phyloP scores from a whole-genome alignment of 1,284 basidiomycete species.

The Ustilago trichophora region DNA sequence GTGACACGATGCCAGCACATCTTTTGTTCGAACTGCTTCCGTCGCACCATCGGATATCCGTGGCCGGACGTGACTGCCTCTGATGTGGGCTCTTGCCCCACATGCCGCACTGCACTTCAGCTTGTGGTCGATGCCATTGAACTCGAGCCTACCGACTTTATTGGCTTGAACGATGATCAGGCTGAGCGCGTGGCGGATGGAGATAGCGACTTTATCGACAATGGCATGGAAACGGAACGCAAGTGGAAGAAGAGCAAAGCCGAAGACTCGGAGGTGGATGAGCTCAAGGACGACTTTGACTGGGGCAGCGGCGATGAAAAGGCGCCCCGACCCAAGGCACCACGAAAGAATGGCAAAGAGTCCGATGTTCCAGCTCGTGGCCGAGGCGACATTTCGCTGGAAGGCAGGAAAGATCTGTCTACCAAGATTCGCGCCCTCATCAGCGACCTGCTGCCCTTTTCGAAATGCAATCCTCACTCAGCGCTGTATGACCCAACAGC shows the following conservation, averaged over 20 bases:
- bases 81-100: slow-evolving; percentile 71
- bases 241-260: slow-evolving; percentile 8
- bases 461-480: slow-evolving; percentile 58
- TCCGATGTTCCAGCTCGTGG: neutral
- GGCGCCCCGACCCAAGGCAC: slow-evolving; percentile 6
- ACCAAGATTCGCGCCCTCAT: slow-evolving; percentile 63
- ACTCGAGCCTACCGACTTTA: slow-evolving; percentile 46
- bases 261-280: slow-evolving; percentile 18
- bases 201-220: slow-evolving; percentile 18
- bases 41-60: slow-evolving; percentile 49
- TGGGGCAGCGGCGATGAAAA: slow-evolving; percentile 35
- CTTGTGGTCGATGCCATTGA: slow-evolving; percentile 52
- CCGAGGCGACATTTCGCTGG: slow-evolving; percentile 21
- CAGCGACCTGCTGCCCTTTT: slow-evolving; percentile 60
- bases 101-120: slow-evolving; percentile 71
- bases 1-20: slow-evolving; percentile 93
- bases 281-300: slow-evolving; percentile 31
- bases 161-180: slow-evolving; percentile 38
- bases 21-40: slow-evolving; percentile 70
- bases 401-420: slow-evolving; percentile 51
- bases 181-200: slow-evolving; percentile 24
- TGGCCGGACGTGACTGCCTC: slow-evolving; percentile 34
- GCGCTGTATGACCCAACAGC: slow-evolving; percentile 55
- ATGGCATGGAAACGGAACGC: neutral
- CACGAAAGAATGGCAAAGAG: slow-evolving; percentile 14